These are phyloP conservation scores for Trifolium dubium DNA, from an alignment of 306 rosid species.

Conservation along the genomic window DNA sequence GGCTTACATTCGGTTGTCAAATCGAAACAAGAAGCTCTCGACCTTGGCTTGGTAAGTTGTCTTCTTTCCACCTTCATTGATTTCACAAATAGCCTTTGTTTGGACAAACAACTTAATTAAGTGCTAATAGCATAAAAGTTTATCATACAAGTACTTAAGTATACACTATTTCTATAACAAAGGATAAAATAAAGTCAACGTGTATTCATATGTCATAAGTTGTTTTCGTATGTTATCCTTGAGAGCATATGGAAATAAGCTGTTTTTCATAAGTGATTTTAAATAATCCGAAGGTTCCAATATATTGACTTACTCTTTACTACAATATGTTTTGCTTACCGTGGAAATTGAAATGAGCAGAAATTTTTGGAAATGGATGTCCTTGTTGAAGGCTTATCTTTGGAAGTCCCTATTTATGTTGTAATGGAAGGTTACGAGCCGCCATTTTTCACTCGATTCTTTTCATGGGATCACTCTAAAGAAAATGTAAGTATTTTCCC, in stretches of 20 bases:
- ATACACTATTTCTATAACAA: no score
- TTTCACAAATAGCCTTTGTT: no score
- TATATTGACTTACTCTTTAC: conserved; percentile 4
- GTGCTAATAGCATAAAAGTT: no score
- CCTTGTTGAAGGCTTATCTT: conserved; percentile 69
- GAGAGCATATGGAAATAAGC: no score
- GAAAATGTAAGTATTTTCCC: conserved; percentile 64
- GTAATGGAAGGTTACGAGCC: conserved; percentile 89
- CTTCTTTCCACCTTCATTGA: conserved; percentile 2
- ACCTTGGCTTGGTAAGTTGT: conserved; percentile 69
- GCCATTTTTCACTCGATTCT: conserved; percentile 79
- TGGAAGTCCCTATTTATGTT: conserved; percentile 70
- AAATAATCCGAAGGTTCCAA: background rate
- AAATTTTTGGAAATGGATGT: conserved; percentile 79
- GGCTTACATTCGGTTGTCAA: conserved; percentile 75
- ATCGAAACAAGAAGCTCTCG: conserved; percentile 85
- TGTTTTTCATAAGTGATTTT: no score
- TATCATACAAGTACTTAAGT: no score
- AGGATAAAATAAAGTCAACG: no score
- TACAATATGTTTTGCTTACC: conserved; percentile 16
- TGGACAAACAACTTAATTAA: no score
- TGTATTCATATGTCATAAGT: no score
- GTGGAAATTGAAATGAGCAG: conserved; percentile 54
- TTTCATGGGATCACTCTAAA: conserved; percentile 81
- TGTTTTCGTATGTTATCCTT: no score